Evolutionary conservation across 208 protist species (phyloP).

Genomic region (Leishmania arabica): DNA sequence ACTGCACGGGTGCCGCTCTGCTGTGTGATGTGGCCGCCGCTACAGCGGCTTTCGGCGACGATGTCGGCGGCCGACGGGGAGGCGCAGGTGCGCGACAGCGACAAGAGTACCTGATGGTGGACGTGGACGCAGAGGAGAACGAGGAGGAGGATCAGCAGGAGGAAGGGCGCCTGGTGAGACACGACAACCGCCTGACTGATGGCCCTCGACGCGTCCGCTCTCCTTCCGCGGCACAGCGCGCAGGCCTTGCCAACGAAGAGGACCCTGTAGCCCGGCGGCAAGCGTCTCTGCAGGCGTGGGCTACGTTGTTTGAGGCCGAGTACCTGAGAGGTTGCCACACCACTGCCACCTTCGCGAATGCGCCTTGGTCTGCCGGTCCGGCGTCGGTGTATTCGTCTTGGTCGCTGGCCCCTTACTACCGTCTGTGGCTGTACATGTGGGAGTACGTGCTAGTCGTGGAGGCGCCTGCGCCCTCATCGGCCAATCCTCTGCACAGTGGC

Average conservation of each 20-base stretch:
- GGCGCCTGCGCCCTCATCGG: not conserved
- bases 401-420: conserved; percentile 31
- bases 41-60: not conserved
- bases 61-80: not conserved
- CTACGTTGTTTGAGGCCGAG: conserved; percentile 13
- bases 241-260: conserved; percentile 24
- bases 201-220: not conserved
- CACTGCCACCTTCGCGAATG: not conserved
- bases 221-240: not conserved
- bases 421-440: conserved; percentile 70
- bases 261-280: conserved; percentile 10
- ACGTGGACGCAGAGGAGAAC: conserved; percentile 25
- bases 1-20: conserved; percentile 59
- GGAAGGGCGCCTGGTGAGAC: not conserved
- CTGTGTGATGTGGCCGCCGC: conserved; percentile 29
- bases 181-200: not conserved
- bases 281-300: conserved; percentile 27
- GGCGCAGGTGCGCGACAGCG: not conserved
- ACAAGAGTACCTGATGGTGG: conserved; percentile 8
- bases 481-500: not conserved
- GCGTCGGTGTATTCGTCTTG: not conserved
- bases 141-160: conserved; percentile 7
- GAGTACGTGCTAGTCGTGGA: conserved; percentile 50
- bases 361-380: not conserved
- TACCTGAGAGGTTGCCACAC: conserved; percentile 5